Evolutionary conservation across 257 asterid genomes (phyloP).

Genomic region (Plantago major): DNA sequence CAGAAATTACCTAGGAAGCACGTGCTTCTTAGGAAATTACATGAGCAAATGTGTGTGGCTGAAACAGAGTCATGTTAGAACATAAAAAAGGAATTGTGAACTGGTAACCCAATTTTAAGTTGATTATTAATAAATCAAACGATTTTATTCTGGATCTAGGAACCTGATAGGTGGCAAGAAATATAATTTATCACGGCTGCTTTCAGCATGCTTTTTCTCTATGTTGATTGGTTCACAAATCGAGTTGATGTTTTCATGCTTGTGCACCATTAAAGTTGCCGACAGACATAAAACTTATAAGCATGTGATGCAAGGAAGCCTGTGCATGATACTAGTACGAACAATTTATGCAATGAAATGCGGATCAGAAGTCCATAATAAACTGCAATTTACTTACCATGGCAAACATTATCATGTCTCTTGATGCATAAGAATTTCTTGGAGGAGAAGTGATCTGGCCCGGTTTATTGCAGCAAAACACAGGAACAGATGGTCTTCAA

Average conservation of each 20-base stretch:
- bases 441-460: constrained; percentile 61
- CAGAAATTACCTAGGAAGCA: no score
- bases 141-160: no score
- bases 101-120: no score
- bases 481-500: constrained; percentile 80
- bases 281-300: not conserved
- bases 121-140: no score
- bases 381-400: constrained; percentile 17
- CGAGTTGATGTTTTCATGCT: not conserved
- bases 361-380: not conserved
- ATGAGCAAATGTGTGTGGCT: no score
- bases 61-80: no score
- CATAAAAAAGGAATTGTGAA: no score
- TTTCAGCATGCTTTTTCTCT: not conserved
- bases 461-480: constrained; percentile 75
- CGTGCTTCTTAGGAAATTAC: no score
- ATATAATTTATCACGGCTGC: not conserved
- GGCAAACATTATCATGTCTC: constrained; percentile 19
- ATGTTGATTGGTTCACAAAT: not conserved
- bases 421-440: constrained; percentile 35
- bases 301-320: not conserved
- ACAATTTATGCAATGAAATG: not conserved
- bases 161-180: not conserved
- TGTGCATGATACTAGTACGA: not conserved
- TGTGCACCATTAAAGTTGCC: not conserved